Evolutionary conservation across 768 basidiomycete species (phyloP).

Genomic region (Lactifluus hygrophoroides): DNA sequence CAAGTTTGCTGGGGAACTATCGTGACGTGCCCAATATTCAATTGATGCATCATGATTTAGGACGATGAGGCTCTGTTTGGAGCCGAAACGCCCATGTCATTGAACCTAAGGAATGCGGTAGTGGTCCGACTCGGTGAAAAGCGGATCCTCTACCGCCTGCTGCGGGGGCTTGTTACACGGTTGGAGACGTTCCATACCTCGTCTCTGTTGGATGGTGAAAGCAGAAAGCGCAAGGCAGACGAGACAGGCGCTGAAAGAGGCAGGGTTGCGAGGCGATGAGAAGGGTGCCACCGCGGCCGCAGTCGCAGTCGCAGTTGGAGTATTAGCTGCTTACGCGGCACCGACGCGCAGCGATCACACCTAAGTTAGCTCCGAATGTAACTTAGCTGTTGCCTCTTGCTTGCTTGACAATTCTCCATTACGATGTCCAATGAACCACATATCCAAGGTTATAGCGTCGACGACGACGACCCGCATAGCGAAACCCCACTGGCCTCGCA

Average conservation of each 20-base stretch:
- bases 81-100: constrained; percentile 23
- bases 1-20: constrained; percentile 26
- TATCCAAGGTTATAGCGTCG: constrained; percentile 10
- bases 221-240: constrained; percentile 10
- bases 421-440: constrained; percentile 1
- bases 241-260: not conserved
- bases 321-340: not conserved
- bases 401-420: not conserved
- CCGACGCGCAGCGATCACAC: not conserved
- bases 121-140: constrained; percentile 79
- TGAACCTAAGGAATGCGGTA: constrained; percentile 51
- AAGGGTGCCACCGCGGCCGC: too few species aligned
- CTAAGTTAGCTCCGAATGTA: not conserved
- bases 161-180: not conserved
- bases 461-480: constrained; percentile 4
- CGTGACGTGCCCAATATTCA: not conserved
- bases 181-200: not conserved
- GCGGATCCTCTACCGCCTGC: constrained; percentile 39
- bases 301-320: too few species aligned
- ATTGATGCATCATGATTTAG: constrained; percentile 23
- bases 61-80: constrained; percentile 42
- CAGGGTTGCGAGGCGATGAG: not conserved
- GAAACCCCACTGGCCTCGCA: not conserved
- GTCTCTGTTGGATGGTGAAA: not conserved
- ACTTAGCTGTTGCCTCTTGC: not conserved